Percentiles rank a stretch among this genome's conserved stretches.
These are phyloP conservation scores for Ogataea pilisensis DNA, from an alignment of 805 yeast species.

Conservation along the genomic window DNA sequence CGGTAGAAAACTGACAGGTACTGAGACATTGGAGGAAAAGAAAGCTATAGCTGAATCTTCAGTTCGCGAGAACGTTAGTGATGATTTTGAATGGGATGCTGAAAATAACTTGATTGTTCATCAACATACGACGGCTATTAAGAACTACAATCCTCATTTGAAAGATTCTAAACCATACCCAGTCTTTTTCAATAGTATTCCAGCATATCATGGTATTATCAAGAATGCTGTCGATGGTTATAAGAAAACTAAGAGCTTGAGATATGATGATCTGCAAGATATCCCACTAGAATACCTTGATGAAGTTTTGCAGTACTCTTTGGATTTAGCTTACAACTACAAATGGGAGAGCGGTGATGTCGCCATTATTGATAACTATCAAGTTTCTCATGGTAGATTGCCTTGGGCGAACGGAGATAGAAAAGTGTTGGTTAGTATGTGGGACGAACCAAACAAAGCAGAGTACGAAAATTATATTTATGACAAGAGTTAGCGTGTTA, in stretches of 20 bases:
- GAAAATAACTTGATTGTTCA: constrained; percentile 26
- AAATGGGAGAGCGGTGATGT: constrained; percentile 33
- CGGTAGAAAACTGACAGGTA: background rate
- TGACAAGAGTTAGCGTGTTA: background rate
- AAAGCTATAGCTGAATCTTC: constrained; percentile 25
- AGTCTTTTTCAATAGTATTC: constrained; percentile 25
- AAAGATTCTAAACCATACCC: constrained; percentile 4
- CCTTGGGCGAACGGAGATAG: constrained; percentile 30
- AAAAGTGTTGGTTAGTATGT: constrained; percentile 34
- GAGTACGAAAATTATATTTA: background rate
- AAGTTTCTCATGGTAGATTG: constrained; percentile 32
- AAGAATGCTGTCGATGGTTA: constrained; percentile 5
- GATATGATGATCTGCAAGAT: constrained; percentile 21
- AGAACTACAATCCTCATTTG: constrained; percentile 17
- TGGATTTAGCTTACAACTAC: constrained; percentile 26
- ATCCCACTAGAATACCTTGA: constrained; percentile 20
- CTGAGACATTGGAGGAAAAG: constrained; percentile 12
- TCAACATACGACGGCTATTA: constrained; percentile 18
- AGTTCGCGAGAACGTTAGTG: constrained; percentile 22
- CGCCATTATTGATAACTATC: constrained; percentile 33
- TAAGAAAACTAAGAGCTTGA: constrained; percentile 8
- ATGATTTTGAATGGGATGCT: constrained; percentile 25
- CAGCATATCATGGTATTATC: constrained; percentile 19
- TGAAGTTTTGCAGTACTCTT: constrained; percentile 2
- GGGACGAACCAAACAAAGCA: constrained; percentile 27